phyloP scores from a whole-genome alignment of 805 yeast genomes.

The Yarrowia sp. region DNA sequence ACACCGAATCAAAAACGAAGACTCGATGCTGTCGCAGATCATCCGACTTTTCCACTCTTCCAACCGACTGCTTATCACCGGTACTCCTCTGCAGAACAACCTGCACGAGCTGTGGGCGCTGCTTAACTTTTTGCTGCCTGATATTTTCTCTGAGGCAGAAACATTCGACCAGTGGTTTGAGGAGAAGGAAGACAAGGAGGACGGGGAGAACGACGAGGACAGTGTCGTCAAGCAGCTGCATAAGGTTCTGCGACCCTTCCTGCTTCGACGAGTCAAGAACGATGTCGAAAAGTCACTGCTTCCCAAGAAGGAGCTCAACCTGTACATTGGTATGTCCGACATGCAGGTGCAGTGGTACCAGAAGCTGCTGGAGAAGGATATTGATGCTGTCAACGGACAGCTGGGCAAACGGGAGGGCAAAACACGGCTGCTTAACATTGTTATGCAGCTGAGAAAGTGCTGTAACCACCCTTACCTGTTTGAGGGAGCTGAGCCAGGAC shows the following conservation, averaged over 20 bases:
- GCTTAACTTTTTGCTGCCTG: slow-evolving; percentile 84
- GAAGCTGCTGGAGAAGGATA: slow-evolving; percentile 82
- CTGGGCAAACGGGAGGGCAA: slow-evolving; percentile 89
- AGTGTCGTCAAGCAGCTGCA: slow-evolving; percentile 84
- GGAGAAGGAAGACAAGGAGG: slow-evolving; percentile 48
- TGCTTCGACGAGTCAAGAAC: slow-evolving; percentile 82
- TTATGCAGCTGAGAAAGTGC: slow-evolving; percentile 94
- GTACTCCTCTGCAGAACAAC: slow-evolving; percentile 94
- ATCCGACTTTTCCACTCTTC: slow-evolving; percentile 83
- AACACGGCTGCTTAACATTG: slow-evolving; percentile 85
- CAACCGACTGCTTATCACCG: slow-evolving; percentile 83
- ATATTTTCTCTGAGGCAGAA: slow-evolving; percentile 88
- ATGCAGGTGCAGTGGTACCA: slow-evolving; percentile 95
- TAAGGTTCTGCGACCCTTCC: slow-evolving; percentile 81
- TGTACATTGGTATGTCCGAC: slow-evolving; percentile 91
- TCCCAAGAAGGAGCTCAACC: slow-evolving; percentile 86
- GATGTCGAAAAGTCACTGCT: slow-evolving; percentile 89
- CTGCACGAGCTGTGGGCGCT: slow-evolving; percentile 96
- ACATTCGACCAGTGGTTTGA: slow-evolving; percentile 88
- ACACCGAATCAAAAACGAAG: slow-evolving; percentile 94
- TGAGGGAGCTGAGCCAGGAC: slow-evolving; percentile 99
- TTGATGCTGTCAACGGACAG: slow-evolving; percentile 94
- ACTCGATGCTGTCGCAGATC: slow-evolving; percentile 86
- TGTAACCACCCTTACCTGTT: slow-evolving; percentile 96
- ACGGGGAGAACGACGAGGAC: slow-evolving; percentile 55